Conservation (phyloP, 2,329 filamentous ascomycete species). For the Scleromitrula shiraiana region DNA sequence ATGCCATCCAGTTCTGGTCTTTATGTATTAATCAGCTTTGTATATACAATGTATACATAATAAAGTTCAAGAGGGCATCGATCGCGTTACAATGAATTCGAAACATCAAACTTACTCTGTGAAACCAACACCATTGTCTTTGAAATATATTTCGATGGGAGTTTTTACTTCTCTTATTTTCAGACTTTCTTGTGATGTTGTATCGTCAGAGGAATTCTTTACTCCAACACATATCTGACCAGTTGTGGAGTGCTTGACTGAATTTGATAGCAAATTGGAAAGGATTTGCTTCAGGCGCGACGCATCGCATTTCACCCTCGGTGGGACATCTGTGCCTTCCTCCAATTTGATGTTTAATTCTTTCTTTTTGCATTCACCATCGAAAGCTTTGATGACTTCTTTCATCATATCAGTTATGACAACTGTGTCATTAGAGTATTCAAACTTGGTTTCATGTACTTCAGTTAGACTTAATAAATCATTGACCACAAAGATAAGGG, state of each 20-base stretch:
- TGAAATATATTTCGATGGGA: conserved; percentile 17
- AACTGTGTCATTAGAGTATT: conserved; percentile 76
- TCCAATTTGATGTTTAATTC: conserved; percentile 12
- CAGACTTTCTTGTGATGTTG: conserved; percentile 4
- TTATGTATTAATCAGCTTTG: conserved; percentile 49
- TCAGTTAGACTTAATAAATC: conserved; percentile 84
- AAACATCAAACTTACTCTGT: conserved; percentile 10
- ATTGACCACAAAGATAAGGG: conserved; percentile 88
- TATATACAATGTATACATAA: neutral
- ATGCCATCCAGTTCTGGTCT: conserved; percentile 46
- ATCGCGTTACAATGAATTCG: no score
- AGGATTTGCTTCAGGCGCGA: conserved; percentile 17
- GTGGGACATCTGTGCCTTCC: conserved; percentile 12
- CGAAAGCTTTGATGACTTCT: conserved; percentile 70
- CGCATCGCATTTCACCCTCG: conserved; percentile 16
- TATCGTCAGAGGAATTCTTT: conserved; percentile 5
- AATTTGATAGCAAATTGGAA: conserved; percentile 19
- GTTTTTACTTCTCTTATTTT: conserved; percentile 9
- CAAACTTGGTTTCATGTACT: conserved; percentile 69
- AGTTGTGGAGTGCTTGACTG: conserved; percentile 16
- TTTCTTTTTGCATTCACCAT: conserved; percentile 54
- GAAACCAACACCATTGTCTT: conserved; percentile 18
- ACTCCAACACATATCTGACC: conserved; percentile 13
- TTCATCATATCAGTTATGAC: conserved; percentile 61
- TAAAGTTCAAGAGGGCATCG: neutral